phyloP scores from a whole-genome alignment of 345 rosid species.

The Camelina neglecta region DNA sequence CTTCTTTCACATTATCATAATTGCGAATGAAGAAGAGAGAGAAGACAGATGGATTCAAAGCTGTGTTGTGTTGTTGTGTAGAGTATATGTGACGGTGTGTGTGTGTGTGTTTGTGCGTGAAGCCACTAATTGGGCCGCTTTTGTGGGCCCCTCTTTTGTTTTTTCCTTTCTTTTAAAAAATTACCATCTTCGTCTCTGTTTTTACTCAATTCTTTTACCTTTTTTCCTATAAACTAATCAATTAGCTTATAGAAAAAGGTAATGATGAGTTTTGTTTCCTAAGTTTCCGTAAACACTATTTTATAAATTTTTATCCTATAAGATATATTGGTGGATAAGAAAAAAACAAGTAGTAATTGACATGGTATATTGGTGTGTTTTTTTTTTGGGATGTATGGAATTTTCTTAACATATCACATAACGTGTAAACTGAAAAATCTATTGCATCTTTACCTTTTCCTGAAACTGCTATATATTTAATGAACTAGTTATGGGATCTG shows the following conservation, averaged over 20 bases:
- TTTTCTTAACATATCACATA: background rate
- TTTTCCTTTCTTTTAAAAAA: background rate
- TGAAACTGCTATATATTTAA: conserved; percentile 5
- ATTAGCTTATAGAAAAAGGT: conserved; percentile 1
- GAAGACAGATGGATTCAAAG: conserved; percentile 44
- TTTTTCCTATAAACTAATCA: conserved; percentile 7
- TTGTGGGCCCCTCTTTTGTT: conserved; percentile 29
- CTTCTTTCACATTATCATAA: conserved; percentile 40
- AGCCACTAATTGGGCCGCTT: conserved; percentile 47
- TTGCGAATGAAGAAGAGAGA: conserved; percentile 23
- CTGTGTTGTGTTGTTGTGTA: conserved; percentile 23
- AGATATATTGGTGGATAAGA: background rate
- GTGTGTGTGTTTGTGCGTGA: conserved; percentile 41
- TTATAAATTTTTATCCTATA: background rate
- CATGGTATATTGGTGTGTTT: background rate
- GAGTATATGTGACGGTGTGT: conserved; percentile 46
- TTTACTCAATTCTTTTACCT: conserved; percentile 9
- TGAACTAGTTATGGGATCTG: conserved; percentile 8
- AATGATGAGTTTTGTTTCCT: conserved; percentile 18
- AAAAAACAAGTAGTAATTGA: background rate
- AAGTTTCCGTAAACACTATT: conserved; percentile 16
- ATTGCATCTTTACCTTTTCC: conserved; percentile 3
- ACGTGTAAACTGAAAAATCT: background rate
- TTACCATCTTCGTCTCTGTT: conserved; percentile 11
- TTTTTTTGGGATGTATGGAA: background rate